phyloP scores from a whole-genome alignment of 345 rosid genomes.

The Gossypium rotundifolium region DNA sequence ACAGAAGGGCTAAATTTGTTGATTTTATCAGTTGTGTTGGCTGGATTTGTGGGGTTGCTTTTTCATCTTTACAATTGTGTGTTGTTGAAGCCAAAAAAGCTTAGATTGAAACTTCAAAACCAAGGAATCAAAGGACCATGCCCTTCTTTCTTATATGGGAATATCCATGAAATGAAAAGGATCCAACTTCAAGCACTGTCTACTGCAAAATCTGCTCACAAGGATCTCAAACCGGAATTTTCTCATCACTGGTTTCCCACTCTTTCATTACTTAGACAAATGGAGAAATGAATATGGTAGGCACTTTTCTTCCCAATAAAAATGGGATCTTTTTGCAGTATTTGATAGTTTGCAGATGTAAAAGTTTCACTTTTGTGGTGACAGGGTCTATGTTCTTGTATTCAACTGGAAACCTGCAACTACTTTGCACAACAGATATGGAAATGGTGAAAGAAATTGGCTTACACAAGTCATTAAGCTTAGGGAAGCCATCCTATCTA shows the following conservation, averaged over 20 bases:
- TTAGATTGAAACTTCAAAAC: conserved; percentile 26
- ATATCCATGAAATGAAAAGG: conserved; percentile 32
- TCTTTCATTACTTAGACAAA: conserved; percentile 21
- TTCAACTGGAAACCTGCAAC: conserved; percentile 39
- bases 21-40: conserved; percentile 15
- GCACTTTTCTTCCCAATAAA: background rate
- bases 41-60: conserved; percentile 15
- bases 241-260: conserved; percentile 39
- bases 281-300: conserved; percentile 39
- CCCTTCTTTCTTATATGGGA: conserved; percentile 36
- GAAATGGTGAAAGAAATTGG: conserved; percentile 40
- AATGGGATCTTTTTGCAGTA: background rate
- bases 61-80: conserved; percentile 10
- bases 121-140: conserved; percentile 46
- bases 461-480: conserved; percentile 24
- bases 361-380: background rate
- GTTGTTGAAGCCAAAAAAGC: conserved; percentile 21
- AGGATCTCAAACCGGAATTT: background rate
- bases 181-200: conserved; percentile 9
- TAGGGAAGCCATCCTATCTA: conserved; percentile 47
- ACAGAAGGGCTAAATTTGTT: background rate
- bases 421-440: conserved; percentile 24
- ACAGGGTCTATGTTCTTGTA: conserved; percentile 38
- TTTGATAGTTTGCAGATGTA: background rate
- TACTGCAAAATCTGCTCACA: background rate